A percentile compares a stretch with the other conserved stretches of the same genome.
Evolutionary conservation across 179 eudicot genomes (phyloP).

Genomic region (Patellifolia procumbens): DNA sequence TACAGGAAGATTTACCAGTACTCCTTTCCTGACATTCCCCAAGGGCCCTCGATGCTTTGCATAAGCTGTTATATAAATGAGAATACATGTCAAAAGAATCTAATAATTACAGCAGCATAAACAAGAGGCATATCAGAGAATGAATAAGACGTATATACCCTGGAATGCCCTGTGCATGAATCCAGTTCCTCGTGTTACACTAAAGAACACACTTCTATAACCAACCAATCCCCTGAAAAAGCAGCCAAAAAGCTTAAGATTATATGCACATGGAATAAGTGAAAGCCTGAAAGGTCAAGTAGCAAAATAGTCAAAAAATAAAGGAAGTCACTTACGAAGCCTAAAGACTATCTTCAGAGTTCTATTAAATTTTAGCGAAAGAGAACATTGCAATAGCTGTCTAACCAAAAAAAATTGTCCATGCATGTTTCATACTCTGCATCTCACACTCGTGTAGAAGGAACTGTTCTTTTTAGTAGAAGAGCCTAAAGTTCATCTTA

Average conservation of each 20-base stretch:
- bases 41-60: slow-evolving; percentile 85
- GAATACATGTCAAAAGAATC: not conserved
- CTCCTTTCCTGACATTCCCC: slow-evolving; percentile 98
- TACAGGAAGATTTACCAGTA: slow-evolving; percentile 54
- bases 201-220: slow-evolving; percentile 94
- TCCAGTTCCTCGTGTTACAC: slow-evolving; percentile 96
- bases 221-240: slow-evolving; percentile 98
- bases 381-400: not conserved
- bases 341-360: not conserved
- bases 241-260: not conserved
- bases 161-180: slow-evolving; percentile 98
- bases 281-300: not conserved
- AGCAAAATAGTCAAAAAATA: not conserved
- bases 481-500: not conserved
- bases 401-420: not conserved
- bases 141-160: slow-evolving; percentile 46
- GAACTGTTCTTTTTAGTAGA: not conserved
- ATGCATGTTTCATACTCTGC: not conserved
- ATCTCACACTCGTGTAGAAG: not conserved
- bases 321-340: not conserved
- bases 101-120: not conserved
- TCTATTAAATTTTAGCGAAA: not conserved
- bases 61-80: slow-evolving; percentile 58
- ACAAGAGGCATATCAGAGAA: slow-evolving; percentile 8
- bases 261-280: not conserved